These are phyloP conservation scores for Kandelia obovata DNA, from an alignment of 345 rosid genomes.

Conservation along the genomic window DNA sequence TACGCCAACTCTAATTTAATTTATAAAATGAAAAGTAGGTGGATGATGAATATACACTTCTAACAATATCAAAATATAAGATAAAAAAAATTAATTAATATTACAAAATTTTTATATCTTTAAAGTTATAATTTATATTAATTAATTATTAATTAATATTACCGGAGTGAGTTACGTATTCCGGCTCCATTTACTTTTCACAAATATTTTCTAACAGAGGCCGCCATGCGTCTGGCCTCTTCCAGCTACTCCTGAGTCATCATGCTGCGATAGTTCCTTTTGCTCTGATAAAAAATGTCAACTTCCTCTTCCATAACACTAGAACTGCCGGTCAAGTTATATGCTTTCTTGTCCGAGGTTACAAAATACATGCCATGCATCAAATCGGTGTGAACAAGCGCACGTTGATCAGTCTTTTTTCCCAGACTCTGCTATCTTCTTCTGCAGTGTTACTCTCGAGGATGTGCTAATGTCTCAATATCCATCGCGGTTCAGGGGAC, in stretches of 20 bases:
- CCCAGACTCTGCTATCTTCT: slow-evolving; percentile 26
- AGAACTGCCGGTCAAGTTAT: slow-evolving; percentile 39
- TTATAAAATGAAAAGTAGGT: too few relatives aligned
- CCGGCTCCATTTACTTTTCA: too few relatives aligned
- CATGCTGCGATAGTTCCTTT: slow-evolving; percentile 55
- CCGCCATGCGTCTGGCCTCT: slow-evolving; percentile 52
- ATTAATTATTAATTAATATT: too few relatives aligned
- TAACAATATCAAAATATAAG: too few relatives aligned
- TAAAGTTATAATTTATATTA: too few relatives aligned
- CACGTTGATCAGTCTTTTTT: slow-evolving; percentile 13
- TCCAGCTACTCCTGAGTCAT: slow-evolving; percentile 54
- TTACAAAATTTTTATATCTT: too few relatives aligned
- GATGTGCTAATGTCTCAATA: slow-evolving; percentile 21
- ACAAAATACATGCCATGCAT: slow-evolving; percentile 68
- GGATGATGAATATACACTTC: too few relatives aligned
- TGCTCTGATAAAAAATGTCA: slow-evolving; percentile 49
- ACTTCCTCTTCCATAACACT: slow-evolving; percentile 13
- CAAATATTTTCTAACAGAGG: slow-evolving; percentile 8
- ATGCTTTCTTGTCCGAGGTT: slow-evolving; percentile 33
- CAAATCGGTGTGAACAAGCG: slow-evolving; percentile 58
- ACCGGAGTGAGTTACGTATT: too few relatives aligned
- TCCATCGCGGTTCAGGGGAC: slow-evolving; percentile 20
- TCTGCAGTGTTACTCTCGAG: slow-evolving; percentile 24
- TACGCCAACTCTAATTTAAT: too few relatives aligned
- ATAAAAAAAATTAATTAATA: too few relatives aligned